Evolutionary conservation across 2,329 filamentous ascomycete species (phyloP), one percentile per base, ranked within the genome.

Genomic region (Penicillium palitans): DNA sequence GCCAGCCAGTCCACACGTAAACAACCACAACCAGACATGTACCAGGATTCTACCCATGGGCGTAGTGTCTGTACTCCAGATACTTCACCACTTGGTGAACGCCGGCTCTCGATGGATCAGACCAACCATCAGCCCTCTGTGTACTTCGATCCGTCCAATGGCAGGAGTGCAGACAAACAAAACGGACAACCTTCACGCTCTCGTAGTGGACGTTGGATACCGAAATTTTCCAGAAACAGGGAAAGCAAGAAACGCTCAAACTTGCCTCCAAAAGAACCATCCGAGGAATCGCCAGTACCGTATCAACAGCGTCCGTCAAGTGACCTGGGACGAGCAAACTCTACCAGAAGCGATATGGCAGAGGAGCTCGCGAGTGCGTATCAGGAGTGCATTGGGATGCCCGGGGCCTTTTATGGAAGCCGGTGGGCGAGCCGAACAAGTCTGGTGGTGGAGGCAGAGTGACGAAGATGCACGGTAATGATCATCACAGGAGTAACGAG

Each of bases 351-450:
- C 29, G 52, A 57, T 27, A 19, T 45, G 12, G 55, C 57, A 17
- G 62, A 64, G 13, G 67, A 70, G 13, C 61, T 65, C 52, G 64
- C 60, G 21, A 69, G 59, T 47, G 49, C 60, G 31, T 70, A 70
- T 50, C 63, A 64, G 24, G 68, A 70, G 40, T 69, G 66, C 55
- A 54, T 70, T 27, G 61, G 66, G 15, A 66, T 68, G 61, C 68
- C 66, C 4, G 66, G 66, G 12, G 64, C 66, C 0, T 68, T 68
- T 42, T 60, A 66, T 55, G 66, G 66, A 15, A 68, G 66, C 57
- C 59, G 59, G 13, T 68, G 66, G 66, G 66, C 66, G 12, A 64
- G 59, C 58, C 69, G 56, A 52, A 65, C 51, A 48, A 63, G 55
- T 58, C 65, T 58, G 25, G 52, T 66, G 37, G 50, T 62, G 50